phyloP scores from a whole-genome alignment of 441 rosid genomes.

The Erysimum cheiri region DNA sequence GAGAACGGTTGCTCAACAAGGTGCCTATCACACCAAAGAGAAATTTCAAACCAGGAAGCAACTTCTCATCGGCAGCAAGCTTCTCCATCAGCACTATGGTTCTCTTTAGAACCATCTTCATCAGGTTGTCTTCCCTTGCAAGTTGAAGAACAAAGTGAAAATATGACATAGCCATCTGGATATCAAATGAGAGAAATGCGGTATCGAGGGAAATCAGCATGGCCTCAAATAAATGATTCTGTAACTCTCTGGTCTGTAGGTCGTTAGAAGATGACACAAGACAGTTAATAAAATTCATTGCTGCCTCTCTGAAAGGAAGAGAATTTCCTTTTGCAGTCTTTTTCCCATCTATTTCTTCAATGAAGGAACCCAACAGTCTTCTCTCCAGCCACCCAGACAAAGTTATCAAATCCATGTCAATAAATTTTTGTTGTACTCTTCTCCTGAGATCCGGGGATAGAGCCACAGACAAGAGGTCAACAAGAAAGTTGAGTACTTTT shows the following conservation, averaged over 20 bases:
- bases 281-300: conserved; percentile 77
- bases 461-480: conserved; percentile 84
- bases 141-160: conserved; percentile 88
- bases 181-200: conserved; percentile 89
- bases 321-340: conserved; percentile 71
- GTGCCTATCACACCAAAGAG: conserved; percentile 89
- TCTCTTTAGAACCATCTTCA: conserved; percentile 77
- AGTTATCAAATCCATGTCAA: conserved; percentile 70
- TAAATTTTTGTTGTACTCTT: conserved; percentile 67
- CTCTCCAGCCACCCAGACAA: conserved; percentile 95
- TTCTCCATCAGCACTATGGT: conserved; percentile 79
- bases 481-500: conserved; percentile 90
- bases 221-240: conserved; percentile 89
- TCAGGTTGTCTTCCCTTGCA: conserved; percentile 71
- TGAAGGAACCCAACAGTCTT: conserved; percentile 80
- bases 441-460: conserved; percentile 65
- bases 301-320: conserved; percentile 80
- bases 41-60: conserved; percentile 90
- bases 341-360: conserved; percentile 61
- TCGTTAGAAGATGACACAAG: conserved; percentile 68
- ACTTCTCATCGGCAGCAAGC: conserved; percentile 72
- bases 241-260: conserved; percentile 57
- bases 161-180: conserved; percentile 79
- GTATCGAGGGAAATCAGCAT: conserved; percentile 78
- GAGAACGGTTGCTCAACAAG: conserved; percentile 69